Conservation (phyloP, 108 stramenopile genomes). For the Cyclotella cryptica region DNA sequence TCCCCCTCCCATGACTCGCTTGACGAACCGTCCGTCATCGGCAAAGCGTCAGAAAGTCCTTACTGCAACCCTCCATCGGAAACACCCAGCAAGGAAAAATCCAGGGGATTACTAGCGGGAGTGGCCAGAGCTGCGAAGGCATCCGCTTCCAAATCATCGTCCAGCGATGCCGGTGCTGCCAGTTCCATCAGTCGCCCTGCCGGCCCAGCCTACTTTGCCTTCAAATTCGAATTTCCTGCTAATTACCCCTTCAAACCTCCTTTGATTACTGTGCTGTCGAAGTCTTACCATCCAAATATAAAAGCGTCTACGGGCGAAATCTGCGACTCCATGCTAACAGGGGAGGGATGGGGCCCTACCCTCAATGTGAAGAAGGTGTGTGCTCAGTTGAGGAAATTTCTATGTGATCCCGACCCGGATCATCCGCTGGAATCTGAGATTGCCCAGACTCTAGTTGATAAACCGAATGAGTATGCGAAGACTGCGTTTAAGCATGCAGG, state of each 20-base stretch:
- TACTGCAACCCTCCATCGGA: slow-evolving; percentile 35
- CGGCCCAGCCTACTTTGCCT: slow-evolving; percentile 47
- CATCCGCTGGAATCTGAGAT: slow-evolving; percentile 56
- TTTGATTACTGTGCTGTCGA: slow-evolving; percentile 65
- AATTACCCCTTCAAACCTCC: slow-evolving; percentile 81
- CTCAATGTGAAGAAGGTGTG: slow-evolving; percentile 51
- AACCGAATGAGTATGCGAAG: slow-evolving; percentile 41
- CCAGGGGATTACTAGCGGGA: slow-evolving; percentile 33
- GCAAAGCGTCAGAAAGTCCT: slow-evolving; percentile 43
- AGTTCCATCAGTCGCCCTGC: neutral
- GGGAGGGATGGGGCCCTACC: slow-evolving; percentile 71
- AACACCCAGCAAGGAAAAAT: slow-evolving; percentile 3
- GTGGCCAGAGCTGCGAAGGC: slow-evolving; percentile 32
- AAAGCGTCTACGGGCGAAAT: slow-evolving; percentile 78
- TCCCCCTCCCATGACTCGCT: slow-evolving; percentile 43
- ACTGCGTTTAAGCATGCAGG: slow-evolving; percentile 25
- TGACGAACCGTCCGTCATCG: slow-evolving; percentile 35
- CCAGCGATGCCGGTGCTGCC: neutral
- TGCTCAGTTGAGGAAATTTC: slow-evolving; percentile 44
- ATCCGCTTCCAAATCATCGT: slow-evolving; percentile 21
- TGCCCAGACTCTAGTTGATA: slow-evolving; percentile 45
- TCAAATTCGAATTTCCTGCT: slow-evolving; percentile 47
- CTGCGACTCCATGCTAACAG: slow-evolving; percentile 71
- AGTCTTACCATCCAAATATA: slow-evolving; percentile 84
- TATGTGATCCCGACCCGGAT: slow-evolving; percentile 53